These are phyloP conservation scores for Mucor lusitanicus DNA, from an alignment of 371 early-diverging fungal species.

Conservation along the genomic window DNA sequence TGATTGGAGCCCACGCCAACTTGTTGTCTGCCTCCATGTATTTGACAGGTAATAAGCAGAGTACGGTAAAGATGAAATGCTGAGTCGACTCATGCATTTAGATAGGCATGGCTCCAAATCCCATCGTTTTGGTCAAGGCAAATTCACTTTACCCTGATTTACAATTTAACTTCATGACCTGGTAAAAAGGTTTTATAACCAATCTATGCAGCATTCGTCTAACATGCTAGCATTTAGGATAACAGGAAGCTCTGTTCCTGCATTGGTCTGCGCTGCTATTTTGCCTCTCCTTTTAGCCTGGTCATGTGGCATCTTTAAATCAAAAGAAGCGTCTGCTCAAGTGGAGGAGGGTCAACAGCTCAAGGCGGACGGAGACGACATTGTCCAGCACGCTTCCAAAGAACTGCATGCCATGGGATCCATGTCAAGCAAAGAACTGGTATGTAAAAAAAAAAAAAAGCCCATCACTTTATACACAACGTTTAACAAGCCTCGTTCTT, in stretches of 20 bases:
- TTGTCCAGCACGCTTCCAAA: conserved; percentile 33
- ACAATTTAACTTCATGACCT: conserved; percentile 60
- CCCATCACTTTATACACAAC: no score
- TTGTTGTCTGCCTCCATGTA: conserved; percentile 68
- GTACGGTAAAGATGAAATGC: not conserved
- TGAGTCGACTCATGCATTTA: not conserved
- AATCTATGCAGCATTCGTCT: no score
- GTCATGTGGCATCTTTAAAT: conserved; percentile 27
- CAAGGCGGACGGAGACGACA: conserved; percentile 10
- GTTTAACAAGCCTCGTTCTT: no score
- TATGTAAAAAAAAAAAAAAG: conserved; percentile 8
- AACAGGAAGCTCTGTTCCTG: conserved; percentile 59
- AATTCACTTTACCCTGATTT: conserved; percentile 50
- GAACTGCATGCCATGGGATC: conserved; percentile 41
- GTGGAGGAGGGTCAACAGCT: conserved; percentile 20
- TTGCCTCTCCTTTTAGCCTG: conserved; percentile 46
- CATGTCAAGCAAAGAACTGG: conserved; percentile 45
- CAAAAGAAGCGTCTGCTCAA: conserved; percentile 14
- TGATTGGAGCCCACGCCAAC: conserved; percentile 63
- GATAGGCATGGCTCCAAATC: conserved; percentile 70
- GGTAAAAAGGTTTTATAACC: no score
- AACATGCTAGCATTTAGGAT: no score
- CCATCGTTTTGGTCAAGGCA: conserved; percentile 61
- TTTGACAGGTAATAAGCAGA: conserved; percentile 45
- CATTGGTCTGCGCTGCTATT: conserved; percentile 35